These are phyloP conservation scores for Elsinoe arachidis DNA, from an alignment of 2,329 filamentous ascomycete genomes.

Conservation along the genomic window DNA sequence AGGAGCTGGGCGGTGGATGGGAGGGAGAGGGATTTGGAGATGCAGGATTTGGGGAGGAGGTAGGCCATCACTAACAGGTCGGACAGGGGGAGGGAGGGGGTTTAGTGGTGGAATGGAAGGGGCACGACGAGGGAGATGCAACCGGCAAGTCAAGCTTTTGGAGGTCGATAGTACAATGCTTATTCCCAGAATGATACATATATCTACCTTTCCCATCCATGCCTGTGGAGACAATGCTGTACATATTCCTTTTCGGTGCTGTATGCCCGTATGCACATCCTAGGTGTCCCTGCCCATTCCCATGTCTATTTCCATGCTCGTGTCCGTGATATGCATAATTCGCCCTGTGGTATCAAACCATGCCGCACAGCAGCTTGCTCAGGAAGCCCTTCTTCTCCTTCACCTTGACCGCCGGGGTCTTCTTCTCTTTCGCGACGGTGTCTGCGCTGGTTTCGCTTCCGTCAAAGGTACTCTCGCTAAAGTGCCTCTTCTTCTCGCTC, in stretches of 20 bases:
- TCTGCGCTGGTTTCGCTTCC: conserved; percentile 1
- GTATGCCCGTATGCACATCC: background rate
- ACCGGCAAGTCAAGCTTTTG: too few species aligned
- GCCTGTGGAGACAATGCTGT: background rate
- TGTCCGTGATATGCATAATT: background rate
- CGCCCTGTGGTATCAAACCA: conserved; percentile 4
- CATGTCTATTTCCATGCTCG: background rate
- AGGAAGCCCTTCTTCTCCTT: conserved; percentile 2
- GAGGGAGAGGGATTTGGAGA: conserved; percentile 16
- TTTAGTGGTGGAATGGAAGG: background rate
- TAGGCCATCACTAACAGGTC: background rate
- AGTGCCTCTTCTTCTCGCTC: conserved; percentile 8
- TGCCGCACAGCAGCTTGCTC: conserved; percentile 12
- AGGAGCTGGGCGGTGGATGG: background rate
- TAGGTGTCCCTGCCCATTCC: background rate
- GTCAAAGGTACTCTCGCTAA: conserved; percentile 5
- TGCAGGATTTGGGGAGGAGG: conserved; percentile 15
- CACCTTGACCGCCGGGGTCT: background rate
- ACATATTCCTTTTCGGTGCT: background rate
- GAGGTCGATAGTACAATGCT: background rate
- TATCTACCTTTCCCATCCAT: background rate
- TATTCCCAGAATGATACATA: conserved; percentile 10
- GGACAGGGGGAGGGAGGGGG: background rate
- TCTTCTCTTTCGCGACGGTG: background rate
- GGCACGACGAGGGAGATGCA: too few species aligned